phyloP scores from a whole-genome alignment of 306 rosid species.

The Ammopiptanthus mongolicus region DNA sequence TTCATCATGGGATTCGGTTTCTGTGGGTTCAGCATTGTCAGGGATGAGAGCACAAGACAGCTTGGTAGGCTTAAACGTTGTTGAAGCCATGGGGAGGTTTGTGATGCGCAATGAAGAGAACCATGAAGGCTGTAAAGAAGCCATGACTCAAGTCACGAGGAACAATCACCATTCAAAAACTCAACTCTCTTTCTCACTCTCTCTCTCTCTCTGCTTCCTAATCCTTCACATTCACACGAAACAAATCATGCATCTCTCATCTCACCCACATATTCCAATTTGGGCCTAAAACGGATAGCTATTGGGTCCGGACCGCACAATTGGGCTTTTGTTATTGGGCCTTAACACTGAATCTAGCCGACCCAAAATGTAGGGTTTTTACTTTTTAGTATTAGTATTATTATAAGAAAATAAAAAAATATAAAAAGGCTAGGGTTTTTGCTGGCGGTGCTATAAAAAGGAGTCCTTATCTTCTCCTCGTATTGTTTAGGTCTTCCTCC shows the following conservation, averaged over 20 bases:
- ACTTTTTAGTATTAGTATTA: too few species aligned
- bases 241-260: too few species aligned
- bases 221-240: too few species aligned
- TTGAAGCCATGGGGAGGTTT: slow-evolving; percentile 13
- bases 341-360: background rate
- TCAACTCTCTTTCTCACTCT: too few species aligned
- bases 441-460: slow-evolving; percentile 23
- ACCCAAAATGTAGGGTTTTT: background rate
- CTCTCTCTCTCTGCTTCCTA: too few species aligned
- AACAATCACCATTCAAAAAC: background rate
- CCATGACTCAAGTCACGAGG: slow-evolving; percentile 27
- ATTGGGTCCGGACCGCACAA: background rate
- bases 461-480: slow-evolving; percentile 11
- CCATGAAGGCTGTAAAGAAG: slow-evolving; percentile 46
- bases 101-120: slow-evolving; percentile 35
- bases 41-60: slow-evolving; percentile 27
- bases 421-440: slow-evolving; percentile 32
- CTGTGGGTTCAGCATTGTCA: slow-evolving; percentile 31
- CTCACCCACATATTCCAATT: too few species aligned
- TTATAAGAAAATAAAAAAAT: background rate
- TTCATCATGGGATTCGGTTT: slow-evolving; percentile 20
- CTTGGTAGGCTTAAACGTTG: slow-evolving; percentile 34
- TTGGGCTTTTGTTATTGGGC: background rate
- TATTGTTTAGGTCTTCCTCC: slow-evolving; percentile 6
- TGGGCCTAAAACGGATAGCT: too few species aligned